Base-by-base conservation (phyloP, 495 filamentous ascomycete species). In the Daldinia bambusicola region DNA sequence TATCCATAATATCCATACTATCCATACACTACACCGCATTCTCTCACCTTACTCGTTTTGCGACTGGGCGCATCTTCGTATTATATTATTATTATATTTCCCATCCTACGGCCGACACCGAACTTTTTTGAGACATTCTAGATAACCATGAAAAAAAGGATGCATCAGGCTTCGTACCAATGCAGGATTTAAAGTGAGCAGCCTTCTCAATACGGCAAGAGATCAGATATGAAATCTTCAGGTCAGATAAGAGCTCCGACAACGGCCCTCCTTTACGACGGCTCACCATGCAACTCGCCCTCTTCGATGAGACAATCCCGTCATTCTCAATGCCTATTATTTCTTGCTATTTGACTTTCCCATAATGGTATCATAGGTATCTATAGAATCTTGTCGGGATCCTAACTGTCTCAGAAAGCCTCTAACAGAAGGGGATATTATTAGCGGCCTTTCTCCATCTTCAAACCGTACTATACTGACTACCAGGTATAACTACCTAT, bases 211-310 rank as follows among this genome's bases (percentile, higher is more conserved):
- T 64, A 68, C 56, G 55, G 70, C 37, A 48, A 65, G 59, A 72
- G 38, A 61, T 68, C 36, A 60, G 9, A 13, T 66, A 58, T 52
- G 64, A 48, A 48, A 63, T 63, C 26, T 26, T 26, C 41, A 40
- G 38, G 31, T 45, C 10, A 67, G 70, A 69, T 73, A 73, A 73
- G 66, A 52, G 40, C 57, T 73, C 70, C 70, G 70, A 73, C 61
- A 73, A 48, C 70, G 70, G 70, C 70, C 70, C 70, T 55, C 70
- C 70, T 73, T 73, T 69, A 73, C 70, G 52, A 53, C n/a, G 12
- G n/a, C 45, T 55, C 36, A 20, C 61, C 41, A 68, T 73, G 61
- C 66, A 65, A 36, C 57, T 57, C 63, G 16, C 16, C 61, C 57
- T 69, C 55, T 6, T 63, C 52, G 41, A 66, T 59, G 51, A 62